phyloP scores from a whole-genome alignment of 306 rosid species.

The Sphenostylis stenocarpa region DNA sequence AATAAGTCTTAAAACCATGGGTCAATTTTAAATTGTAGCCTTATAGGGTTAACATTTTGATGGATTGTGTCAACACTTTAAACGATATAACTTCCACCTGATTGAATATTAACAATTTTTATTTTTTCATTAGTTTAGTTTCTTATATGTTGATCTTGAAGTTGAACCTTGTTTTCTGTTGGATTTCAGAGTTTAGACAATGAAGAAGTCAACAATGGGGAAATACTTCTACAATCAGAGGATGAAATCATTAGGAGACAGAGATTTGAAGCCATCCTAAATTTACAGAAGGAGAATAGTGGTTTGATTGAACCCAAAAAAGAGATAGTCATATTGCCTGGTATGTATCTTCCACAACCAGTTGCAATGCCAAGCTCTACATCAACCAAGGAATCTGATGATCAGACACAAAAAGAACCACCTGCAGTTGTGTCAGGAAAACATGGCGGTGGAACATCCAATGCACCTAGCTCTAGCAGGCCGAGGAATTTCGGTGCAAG shows the following conservation, averaged over 20 bases:
- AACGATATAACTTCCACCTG: background rate
- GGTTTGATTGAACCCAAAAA: slow-evolving; percentile 72
- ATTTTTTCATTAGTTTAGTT: background rate
- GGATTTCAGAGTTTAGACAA: slow-evolving; percentile 47
- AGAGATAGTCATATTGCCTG: slow-evolving; percentile 55
- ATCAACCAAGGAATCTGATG: slow-evolving; percentile 37
- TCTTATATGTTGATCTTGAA: slow-evolving; percentile 14
- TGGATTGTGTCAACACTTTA: background rate
- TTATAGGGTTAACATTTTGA: background rate
- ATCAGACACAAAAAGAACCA: slow-evolving; percentile 40
- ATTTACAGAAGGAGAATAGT: slow-evolving; percentile 63
- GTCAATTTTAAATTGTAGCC: slow-evolving; percentile 11
- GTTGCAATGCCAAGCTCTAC: slow-evolving; percentile 20
- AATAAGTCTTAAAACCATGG: background rate
- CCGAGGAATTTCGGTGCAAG: slow-evolving; percentile 31
- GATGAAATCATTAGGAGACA: slow-evolving; percentile 57
- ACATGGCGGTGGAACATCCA: slow-evolving; percentile 12
- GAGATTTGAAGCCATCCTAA: slow-evolving; percentile 58
- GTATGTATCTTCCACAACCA: slow-evolving; percentile 65
- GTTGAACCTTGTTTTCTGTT: slow-evolving; percentile 12
- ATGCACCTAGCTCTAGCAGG: slow-evolving; percentile 42
- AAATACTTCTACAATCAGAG: slow-evolving; percentile 53
- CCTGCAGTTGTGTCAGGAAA: slow-evolving; percentile 30
- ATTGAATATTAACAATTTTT: background rate
- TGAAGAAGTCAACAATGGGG: slow-evolving; percentile 33